Evolutionary conservation across 257 asterid genomes (phyloP), one percentile per base, ranked within the genome.

Genomic region (Verbascum thapsus): DNA sequence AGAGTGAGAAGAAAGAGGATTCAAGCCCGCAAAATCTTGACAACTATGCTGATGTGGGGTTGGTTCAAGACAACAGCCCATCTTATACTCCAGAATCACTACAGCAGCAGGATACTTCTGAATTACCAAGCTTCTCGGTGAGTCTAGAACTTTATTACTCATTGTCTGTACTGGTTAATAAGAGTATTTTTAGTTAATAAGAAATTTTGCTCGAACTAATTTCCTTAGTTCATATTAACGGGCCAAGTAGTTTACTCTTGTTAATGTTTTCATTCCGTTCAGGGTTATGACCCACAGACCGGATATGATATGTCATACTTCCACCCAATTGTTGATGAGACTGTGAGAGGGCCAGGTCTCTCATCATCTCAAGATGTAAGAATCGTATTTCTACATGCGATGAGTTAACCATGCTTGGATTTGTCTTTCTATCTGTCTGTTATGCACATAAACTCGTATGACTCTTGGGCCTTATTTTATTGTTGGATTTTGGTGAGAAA

Each of bases 361-460:
- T 85, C 79, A 5, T 83, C 95, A 35, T 75, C 91, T 18, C 97
- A 85, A 77, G 96, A 87, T 97, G 99, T 94, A 60, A 85, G 75
- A 71, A 72, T 64, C 30, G 35, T 41, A 41, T 13, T 35, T 41
- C 69, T 68, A 38, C 45, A 34, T 56, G 70, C 38, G 35, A 26
- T 35, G 18, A 54, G 64, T 22, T 39, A 10, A 45, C 18, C 30
- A 20, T 49, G 61, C 17, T 2, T 6, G 53, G 13, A 19, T 63
- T 4, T 58, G 38, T 16, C 44, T 17, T 26, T 39, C 23, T 4
- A 3, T 35, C 54, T 32, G 18, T 39, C 26, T 34, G 26, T 52
- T 38, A 10, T 9, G 32, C 68, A 42, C 47, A 45, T 38, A 15
- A 18, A 18, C 7, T n/a, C n/a, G n/a, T n/a, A n/a, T n/a, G n/a